Percentiles rank a stretch among this genome's conserved stretches.
Conservation (phyloP, 129 eudicot genomes). For the Flaveria brownii region DNA sequence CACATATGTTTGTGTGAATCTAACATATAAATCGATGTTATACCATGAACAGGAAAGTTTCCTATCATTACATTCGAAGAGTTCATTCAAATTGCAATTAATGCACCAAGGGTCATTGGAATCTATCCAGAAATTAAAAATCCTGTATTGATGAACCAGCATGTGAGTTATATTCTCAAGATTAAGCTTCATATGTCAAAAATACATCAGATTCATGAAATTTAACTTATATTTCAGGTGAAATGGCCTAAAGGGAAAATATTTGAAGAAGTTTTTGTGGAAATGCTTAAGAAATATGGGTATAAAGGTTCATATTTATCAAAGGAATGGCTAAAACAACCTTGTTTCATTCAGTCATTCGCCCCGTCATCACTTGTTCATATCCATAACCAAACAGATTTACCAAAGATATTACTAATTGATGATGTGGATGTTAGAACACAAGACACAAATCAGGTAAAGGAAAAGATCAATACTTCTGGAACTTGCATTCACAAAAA, state of each 20-base stretch:
- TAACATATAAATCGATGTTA: conserved; percentile 20
- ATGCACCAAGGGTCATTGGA: conserved; percentile 91
- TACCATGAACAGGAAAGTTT: conserved; percentile 61
- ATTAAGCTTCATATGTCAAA: conserved; percentile 1
- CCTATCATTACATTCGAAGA: conserved; percentile 90
- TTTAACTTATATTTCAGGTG: conserved; percentile 49
- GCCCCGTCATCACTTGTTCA: conserved; percentile 90
- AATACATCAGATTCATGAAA: neutral
- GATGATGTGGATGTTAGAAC: conserved; percentile 59
- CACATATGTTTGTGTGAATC: neutral
- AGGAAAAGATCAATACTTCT: conserved; percentile 3
- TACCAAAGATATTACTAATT: conserved; percentile 86
- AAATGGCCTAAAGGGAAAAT: conserved; percentile 89
- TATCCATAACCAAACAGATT: conserved; percentile 71
- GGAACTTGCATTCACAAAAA: neutral
- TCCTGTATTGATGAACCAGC: conserved; percentile 86
- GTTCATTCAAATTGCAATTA: conserved; percentile 74
- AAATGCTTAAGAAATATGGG: conserved; percentile 72
- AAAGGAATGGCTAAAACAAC: conserved; percentile 84
- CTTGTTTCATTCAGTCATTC: conserved; percentile 91
- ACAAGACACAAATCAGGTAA: conserved; percentile 95
- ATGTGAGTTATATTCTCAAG: conserved; percentile 47
- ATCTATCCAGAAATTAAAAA: conserved; percentile 97
- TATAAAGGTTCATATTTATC: conserved; percentile 88
- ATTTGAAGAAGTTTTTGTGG: conserved; percentile 89